A percentile compares a stretch with the other conserved stretches of the same genome.
Conservation (phyloP, 2,329 filamentous ascomycete species). For the Trichoderma sp. region DNA sequence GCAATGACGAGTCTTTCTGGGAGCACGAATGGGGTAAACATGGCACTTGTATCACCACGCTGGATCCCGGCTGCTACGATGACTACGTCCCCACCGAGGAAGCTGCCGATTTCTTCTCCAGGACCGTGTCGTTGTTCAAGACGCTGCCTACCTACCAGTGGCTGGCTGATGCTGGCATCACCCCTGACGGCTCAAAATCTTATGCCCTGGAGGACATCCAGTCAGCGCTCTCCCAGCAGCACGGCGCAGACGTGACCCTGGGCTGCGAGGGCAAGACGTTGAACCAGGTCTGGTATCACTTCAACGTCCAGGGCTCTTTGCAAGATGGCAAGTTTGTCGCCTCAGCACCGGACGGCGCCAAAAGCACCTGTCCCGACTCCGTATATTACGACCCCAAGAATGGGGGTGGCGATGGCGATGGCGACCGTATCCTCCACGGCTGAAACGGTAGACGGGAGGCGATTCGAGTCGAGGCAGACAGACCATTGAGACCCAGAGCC, state of each 20-base stretch:
- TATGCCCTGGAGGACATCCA: slow-evolving; percentile 60
- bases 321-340: slow-evolving; percentile 60
- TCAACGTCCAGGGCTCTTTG: slow-evolving; percentile 56
- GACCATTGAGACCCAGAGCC: not conserved
- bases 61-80: slow-evolving; percentile 64
- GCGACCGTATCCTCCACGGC: not conserved
- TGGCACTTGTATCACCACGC: slow-evolving; percentile 67
- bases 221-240: slow-evolving; percentile 50
- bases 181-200: slow-evolving; percentile 50
- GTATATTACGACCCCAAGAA: slow-evolving; percentile 55
- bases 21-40: slow-evolving; percentile 75
- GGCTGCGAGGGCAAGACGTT: slow-evolving; percentile 50
- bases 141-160: slow-evolving; percentile 62
- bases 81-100: slow-evolving; percentile 60
- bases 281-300: slow-evolving; percentile 62
- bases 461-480: not conserved
- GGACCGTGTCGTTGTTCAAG: slow-evolving; percentile 63
- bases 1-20: slow-evolving; percentile 65
- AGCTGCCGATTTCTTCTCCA: slow-evolving; percentile 66
- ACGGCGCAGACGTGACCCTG: slow-evolving; percentile 56
- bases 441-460: not conserved
- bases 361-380: slow-evolving; percentile 61
- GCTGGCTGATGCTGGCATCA: slow-evolving; percentile 60
- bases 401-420: not conserved
- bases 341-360: slow-evolving; percentile 52